These are phyloP conservation scores for Metschnikowia cubensis DNA, from an alignment of 805 yeast species.

Conservation along the genomic window DNA sequence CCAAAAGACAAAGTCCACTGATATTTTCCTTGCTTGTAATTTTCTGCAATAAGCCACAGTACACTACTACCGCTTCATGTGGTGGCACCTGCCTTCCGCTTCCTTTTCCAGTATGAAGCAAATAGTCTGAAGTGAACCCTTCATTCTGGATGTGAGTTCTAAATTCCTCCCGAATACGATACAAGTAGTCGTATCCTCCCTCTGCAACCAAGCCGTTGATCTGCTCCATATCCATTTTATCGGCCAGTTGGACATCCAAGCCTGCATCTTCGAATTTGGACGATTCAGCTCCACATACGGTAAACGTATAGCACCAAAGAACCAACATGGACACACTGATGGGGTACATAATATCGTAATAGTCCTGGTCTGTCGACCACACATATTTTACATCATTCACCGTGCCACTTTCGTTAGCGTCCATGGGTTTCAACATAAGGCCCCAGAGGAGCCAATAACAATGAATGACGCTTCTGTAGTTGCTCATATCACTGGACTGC, in stretches of 20 bases:
- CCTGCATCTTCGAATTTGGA: slow-evolving; percentile 18
- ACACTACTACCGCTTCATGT: slow-evolving; percentile 29
- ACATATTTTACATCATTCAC: slow-evolving; percentile 15
- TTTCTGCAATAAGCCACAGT: slow-evolving; percentile 30
- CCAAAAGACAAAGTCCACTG: slow-evolving; percentile 40
- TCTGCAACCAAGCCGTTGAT: slow-evolving; percentile 27
- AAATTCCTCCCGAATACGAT: slow-evolving; percentile 34
- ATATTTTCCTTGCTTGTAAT: slow-evolving; percentile 36
- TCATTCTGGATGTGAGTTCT: not conserved
- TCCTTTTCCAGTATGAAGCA: slow-evolving; percentile 9
- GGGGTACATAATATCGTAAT: slow-evolving; percentile 35
- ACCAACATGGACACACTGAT: slow-evolving; percentile 36
- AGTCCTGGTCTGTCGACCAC: slow-evolving; percentile 35
- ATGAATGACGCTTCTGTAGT: slow-evolving; percentile 35
- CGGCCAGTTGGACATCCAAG: slow-evolving; percentile 10
- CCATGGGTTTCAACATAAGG: slow-evolving; percentile 27
- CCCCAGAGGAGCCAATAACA: slow-evolving; percentile 41
- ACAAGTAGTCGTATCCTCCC: slow-evolving; percentile 35
- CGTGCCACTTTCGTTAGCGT: slow-evolving; percentile 14
- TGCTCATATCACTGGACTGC: slow-evolving; percentile 26
- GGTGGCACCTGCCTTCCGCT: slow-evolving; percentile 17
- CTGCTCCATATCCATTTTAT: slow-evolving; percentile 20
- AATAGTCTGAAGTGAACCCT: slow-evolving; percentile 7
- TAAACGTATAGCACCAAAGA: slow-evolving; percentile 37
- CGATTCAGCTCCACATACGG: slow-evolving; percentile 33